Conservation (phyloP, 495 filamentous ascomycete species). For the Penicillium arizonense region DNA sequence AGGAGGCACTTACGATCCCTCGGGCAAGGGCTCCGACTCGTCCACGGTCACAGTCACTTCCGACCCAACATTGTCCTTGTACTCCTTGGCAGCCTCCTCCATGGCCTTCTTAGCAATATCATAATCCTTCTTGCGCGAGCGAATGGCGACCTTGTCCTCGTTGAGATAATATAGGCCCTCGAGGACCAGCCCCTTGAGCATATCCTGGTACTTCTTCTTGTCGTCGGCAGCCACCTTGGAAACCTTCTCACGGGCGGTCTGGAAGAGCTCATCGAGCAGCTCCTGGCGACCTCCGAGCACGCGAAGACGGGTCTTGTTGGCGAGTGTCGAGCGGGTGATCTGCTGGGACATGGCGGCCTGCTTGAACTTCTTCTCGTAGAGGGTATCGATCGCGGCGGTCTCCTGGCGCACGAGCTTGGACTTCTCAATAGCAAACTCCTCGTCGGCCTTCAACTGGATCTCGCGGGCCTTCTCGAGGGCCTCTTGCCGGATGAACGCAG, state of each 20-base stretch:
- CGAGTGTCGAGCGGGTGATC: slow-evolving; percentile 88
- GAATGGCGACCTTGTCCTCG: slow-evolving; percentile 71
- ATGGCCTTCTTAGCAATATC: slow-evolving; percentile 72
- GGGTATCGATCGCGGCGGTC: slow-evolving; percentile 83
- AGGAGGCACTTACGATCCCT: slow-evolving; percentile 70
- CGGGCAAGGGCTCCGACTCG: slow-evolving; percentile 74
- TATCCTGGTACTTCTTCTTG: slow-evolving; percentile 66
- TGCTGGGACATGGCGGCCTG: slow-evolving; percentile 95
- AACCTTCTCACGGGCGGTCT: slow-evolving; percentile 68
- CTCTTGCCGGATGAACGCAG: slow-evolving; percentile 99
- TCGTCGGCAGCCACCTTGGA: slow-evolving; percentile 60
- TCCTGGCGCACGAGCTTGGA: slow-evolving; percentile 96
- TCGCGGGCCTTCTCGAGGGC: slow-evolving; percentile 94
- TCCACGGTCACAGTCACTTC: slow-evolving; percentile 70
- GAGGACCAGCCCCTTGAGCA: slow-evolving; percentile 76
- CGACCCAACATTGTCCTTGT: slow-evolving; percentile 66
- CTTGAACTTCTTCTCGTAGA: slow-evolving; percentile 98
- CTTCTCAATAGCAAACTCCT: slow-evolving; percentile 98
- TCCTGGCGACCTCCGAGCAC: slow-evolving; percentile 84
- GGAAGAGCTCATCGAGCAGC: slow-evolving; percentile 89
- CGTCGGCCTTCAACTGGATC: slow-evolving; percentile 95
- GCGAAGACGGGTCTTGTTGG: slow-evolving; percentile 91
- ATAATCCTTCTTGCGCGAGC: slow-evolving; percentile 76
- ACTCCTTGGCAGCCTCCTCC: slow-evolving; percentile 71
- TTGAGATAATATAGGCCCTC: slow-evolving; percentile 87